Evolutionary conservation across 768 basidiomycete genomes (phyloP).

Genomic region (Termitomyces sp.): DNA sequence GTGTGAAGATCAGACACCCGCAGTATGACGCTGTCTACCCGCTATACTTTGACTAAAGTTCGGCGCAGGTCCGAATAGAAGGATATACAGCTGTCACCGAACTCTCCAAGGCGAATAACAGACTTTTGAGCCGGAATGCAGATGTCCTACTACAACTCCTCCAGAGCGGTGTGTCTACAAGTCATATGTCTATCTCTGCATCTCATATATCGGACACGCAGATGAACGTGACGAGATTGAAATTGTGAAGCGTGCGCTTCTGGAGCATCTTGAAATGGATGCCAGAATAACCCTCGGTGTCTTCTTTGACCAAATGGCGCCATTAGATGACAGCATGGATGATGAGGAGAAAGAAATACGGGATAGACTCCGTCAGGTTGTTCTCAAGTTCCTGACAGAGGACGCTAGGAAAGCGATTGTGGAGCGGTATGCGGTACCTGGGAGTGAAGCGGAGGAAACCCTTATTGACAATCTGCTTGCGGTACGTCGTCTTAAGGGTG

Average conservation of each 20-base stretch:
- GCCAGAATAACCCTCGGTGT: conserved; percentile 55
- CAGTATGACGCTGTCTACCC: conserved; percentile 27
- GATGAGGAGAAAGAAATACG: conserved; percentile 55
- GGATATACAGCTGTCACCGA: conserved; percentile 58
- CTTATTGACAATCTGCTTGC: conserved; percentile 42
- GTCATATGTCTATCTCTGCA: background rate
- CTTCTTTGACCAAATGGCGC: conserved; percentile 60
- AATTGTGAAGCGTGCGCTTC: conserved; percentile 54
- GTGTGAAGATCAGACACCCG: conserved; percentile 59
- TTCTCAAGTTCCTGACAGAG: conserved; percentile 51
- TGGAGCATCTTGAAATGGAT: conserved; percentile 61
- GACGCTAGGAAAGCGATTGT: conserved; percentile 44
- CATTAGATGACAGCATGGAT: conserved; percentile 42
- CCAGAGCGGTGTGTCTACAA: conserved; percentile 54
- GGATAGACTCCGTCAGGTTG: conserved; percentile 50
- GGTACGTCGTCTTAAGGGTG: conserved; percentile 28
- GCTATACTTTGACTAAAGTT: conserved; percentile 1
- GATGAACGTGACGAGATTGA: conserved; percentile 63
- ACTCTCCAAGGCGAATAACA: conserved; percentile 38
- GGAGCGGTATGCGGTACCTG: conserved; percentile 35
- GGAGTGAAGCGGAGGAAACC: conserved; percentile 39
- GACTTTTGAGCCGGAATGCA: conserved; percentile 64
- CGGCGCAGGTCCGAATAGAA: conserved; percentile 54
- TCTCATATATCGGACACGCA: conserved; percentile 22
- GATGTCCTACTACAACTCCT: conserved; percentile 73